These are phyloP conservation scores for Agrocybe praecox DNA, from an alignment of 768 basidiomycete genomes.

Conservation along the genomic window DNA sequence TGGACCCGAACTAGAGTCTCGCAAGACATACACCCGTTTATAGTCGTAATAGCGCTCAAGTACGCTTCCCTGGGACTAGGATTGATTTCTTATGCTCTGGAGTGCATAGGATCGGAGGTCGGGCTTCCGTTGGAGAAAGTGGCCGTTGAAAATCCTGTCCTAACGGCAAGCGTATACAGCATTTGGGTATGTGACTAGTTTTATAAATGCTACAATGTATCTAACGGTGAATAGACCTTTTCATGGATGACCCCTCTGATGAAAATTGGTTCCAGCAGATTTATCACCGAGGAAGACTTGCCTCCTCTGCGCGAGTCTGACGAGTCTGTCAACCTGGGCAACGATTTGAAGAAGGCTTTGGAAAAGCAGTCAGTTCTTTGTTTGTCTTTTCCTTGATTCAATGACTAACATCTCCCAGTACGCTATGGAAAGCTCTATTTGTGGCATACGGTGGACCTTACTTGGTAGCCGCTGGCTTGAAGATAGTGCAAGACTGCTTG, in stretches of 20 bases:
- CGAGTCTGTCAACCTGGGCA: constrained; percentile 69
- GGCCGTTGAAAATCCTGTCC: constrained; percentile 64
- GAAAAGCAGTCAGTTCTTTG: constrained; percentile 54
- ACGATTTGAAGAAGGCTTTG: constrained; percentile 60
- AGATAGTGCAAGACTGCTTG: constrained; percentile 78
- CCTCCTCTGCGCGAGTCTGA: constrained; percentile 72
- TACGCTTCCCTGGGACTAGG: constrained; percentile 45
- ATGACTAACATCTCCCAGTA: constrained; percentile 33
- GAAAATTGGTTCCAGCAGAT: constrained; percentile 62
- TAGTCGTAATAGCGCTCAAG: constrained; percentile 46
- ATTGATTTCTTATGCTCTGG: constrained; percentile 59
- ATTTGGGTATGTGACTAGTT: constrained; percentile 49
- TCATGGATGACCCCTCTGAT: constrained; percentile 85
- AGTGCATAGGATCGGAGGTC: constrained; percentile 70
- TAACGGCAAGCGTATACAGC: constrained; percentile 82
- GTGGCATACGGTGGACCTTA: constrained; percentile 82
- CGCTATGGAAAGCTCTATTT: constrained; percentile 75
- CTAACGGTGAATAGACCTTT: constrained; percentile 53
- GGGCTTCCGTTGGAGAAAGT: constrained; percentile 33
- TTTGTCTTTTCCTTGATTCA: not conserved
- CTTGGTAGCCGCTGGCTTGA: constrained; percentile 59
- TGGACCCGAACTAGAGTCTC: constrained; percentile 63
- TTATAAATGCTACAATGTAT: not conserved
- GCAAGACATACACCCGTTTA: constrained; percentile 29
- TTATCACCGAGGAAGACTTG: constrained; percentile 85